Conservation (phyloP, 441 rosid genomes). For the Arabidopsis hybrid region DNA sequence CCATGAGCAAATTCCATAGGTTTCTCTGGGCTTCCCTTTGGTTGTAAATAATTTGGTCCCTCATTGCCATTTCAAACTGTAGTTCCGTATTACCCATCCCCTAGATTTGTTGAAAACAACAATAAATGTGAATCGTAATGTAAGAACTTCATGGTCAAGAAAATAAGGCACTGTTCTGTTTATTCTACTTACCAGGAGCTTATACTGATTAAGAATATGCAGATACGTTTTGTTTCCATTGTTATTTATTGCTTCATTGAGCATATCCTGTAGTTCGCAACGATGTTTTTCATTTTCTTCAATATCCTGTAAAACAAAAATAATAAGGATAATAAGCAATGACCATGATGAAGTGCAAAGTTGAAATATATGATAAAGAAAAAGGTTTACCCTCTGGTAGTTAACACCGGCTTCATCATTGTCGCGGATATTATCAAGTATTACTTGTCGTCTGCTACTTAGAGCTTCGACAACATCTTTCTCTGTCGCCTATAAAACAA, state of each 20-base stretch:
- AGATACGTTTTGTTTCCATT: constrained; percentile 86
- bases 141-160: constrained; percentile 14
- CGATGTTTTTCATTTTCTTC: constrained; percentile 85
- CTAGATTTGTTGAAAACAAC: constrained; percentile 46
- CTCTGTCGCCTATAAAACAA: constrained; percentile 59
- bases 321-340: constrained; percentile 5
- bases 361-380: constrained; percentile 12
- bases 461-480: constrained; percentile 69
- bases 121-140: constrained; percentile 28
- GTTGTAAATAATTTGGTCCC: constrained; percentile 91
- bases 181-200: constrained; percentile 79
- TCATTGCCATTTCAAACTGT: constrained; percentile 95
- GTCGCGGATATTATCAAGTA: constrained; percentile 96
- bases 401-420: constrained; percentile 90
- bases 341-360: constrained; percentile 6
- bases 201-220: constrained; percentile 87
- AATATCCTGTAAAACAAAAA: constrained; percentile 66
- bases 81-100: constrained; percentile 94
- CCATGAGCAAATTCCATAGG: constrained; percentile 82
- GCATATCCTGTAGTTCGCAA: constrained; percentile 80
- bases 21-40: constrained; percentile 85
- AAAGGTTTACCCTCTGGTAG: constrained; percentile 70
- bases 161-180: not conserved
- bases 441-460: constrained; percentile 79
- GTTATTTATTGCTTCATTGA: constrained; percentile 80